These are phyloP conservation scores for Ophiostoma himal-ulmi DNA, from an alignment of 2,329 filamentous ascomycete genomes.

Conservation along the genomic window DNA sequence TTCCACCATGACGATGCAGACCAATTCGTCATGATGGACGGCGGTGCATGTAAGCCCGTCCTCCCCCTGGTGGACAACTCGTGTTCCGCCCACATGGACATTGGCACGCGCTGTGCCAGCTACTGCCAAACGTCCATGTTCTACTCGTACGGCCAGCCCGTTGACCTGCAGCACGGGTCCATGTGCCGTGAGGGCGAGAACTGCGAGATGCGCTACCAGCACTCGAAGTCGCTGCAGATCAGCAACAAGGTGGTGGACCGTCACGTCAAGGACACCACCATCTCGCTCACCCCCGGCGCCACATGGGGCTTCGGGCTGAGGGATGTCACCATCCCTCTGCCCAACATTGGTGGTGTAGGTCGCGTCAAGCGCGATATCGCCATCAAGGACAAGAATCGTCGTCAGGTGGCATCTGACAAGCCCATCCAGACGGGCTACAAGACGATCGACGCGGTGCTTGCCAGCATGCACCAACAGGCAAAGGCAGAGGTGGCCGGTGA, in stretches of 20 bases:
- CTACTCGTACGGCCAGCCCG: slow-evolving; percentile 17
- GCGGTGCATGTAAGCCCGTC: slow-evolving; percentile 14
- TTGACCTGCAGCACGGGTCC: slow-evolving; percentile 21
- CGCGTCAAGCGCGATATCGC: neutral
- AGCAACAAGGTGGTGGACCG: slow-evolving; percentile 23
- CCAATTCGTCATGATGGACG: slow-evolving; percentile 23
- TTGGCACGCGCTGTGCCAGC: slow-evolving; percentile 17
- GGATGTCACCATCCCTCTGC: neutral
- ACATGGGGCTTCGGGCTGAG: slow-evolving; percentile 15
- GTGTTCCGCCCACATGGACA: slow-evolving; percentile 22
- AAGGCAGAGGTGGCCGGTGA: neutral
- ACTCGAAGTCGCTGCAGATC: slow-evolving; percentile 20
- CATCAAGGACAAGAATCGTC: neutral
- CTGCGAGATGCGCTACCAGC: slow-evolving; percentile 21
- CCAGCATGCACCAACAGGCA: neutral
- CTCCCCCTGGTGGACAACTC: slow-evolving; percentile 17
- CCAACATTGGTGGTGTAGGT: neutral
- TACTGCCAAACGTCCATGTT: slow-evolving; percentile 22
- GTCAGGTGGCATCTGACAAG: neutral
- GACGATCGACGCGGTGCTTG: neutral
- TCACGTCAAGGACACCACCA: slow-evolving; percentile 18
- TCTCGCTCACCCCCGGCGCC: slow-evolving; percentile 12
- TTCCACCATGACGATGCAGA: slow-evolving; percentile 23
- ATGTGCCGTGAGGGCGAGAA: slow-evolving; percentile 23
- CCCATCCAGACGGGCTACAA: neutral